Evolutionary conservation across 1,284 basidiomycete genomes (phyloP).

Genomic region (Moesziomyces sp.): DNA sequence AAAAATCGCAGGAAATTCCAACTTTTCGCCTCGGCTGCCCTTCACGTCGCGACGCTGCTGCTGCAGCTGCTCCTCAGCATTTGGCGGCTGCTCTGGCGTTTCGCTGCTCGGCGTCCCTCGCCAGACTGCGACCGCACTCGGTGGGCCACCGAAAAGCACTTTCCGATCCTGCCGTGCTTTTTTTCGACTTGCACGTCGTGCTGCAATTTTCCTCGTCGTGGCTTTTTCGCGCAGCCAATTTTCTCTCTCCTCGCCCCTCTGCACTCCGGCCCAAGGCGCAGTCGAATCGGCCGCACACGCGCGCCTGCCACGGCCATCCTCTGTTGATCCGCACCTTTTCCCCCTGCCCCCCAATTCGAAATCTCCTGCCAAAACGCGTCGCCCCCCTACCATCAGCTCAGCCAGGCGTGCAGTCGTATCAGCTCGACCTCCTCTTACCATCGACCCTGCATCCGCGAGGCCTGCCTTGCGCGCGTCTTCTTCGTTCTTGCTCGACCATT

Average conservation of each 20-base stretch:
- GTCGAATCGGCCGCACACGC: slow-evolving; percentile 1
- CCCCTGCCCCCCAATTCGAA: slow-evolving; percentile 32
- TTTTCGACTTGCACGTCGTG: slow-evolving; percentile 10
- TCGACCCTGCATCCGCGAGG: slow-evolving; percentile 11
- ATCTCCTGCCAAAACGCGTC: slow-evolving; percentile 49
- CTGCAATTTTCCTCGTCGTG: slow-evolving; percentile 6
- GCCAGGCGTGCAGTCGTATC: slow-evolving; percentile 24
- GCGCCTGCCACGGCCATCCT: slow-evolving; percentile 1
- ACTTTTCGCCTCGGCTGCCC: not conserved
- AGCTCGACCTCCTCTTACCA: slow-evolving; percentile 33
- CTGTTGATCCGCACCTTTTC: slow-evolving; percentile 10
- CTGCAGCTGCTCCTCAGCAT: too few relatives aligned
- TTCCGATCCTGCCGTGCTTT: slow-evolving; percentile 25
- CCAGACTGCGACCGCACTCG: not conserved
- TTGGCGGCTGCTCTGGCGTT: not conserved
- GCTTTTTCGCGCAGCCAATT: slow-evolving; percentile 3
- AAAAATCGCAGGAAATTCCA: not conserved
- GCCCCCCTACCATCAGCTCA: slow-evolving; percentile 37
- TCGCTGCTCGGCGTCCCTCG: not conserved
- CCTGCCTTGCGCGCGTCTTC: slow-evolving; percentile 36
- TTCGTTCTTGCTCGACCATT: slow-evolving; percentile 14
- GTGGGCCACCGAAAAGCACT: slow-evolving; percentile 9
- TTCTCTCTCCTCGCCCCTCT: not conserved
- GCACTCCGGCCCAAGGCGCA: not conserved
- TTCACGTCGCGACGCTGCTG: not conserved